These are phyloP conservation scores for Fusarium sp. DNA, from an alignment of 2,329 filamentous ascomycete genomes.

Conservation along the genomic window DNA sequence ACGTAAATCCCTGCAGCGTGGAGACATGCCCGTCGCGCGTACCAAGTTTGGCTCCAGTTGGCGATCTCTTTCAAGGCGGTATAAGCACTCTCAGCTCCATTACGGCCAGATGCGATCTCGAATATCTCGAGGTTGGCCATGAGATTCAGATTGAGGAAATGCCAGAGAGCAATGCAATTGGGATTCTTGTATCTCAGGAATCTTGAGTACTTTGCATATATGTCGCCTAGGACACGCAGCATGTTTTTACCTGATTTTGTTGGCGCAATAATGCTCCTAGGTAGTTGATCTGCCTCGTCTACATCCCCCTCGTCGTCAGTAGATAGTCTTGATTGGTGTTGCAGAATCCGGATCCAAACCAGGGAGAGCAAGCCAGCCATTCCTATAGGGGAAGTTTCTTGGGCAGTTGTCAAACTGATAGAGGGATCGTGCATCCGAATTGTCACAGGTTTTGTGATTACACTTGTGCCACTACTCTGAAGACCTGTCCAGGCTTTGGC, in stretches of 20 bases:
- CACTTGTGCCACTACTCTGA: not conserved
- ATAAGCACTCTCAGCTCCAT: not conserved
- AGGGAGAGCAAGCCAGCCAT: conserved; percentile 3
- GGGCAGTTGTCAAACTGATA: rapidly evolving
- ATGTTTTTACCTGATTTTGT: not conserved
- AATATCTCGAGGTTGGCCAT: conserved; percentile 2
- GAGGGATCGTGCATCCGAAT: not conserved
- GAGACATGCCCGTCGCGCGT: conserved; percentile 2
- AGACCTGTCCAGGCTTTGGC: not conserved
- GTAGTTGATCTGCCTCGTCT: not conserved
- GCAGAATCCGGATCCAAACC: conserved; percentile 2
- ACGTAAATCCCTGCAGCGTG: not conserved
- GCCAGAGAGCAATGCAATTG: conserved; percentile 16
- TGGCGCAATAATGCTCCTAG: not conserved
- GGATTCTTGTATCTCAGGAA: not conserved
- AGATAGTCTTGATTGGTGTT: not conserved
- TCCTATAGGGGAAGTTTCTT: not conserved
- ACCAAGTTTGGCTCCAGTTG: not conserved
- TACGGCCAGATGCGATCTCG: not conserved
- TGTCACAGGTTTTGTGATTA: not conserved
- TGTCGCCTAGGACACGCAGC: not conserved
- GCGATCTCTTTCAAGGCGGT: not conserved
- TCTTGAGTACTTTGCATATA: not conserved
- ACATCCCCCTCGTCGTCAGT: not conserved
- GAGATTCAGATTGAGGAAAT: not conserved